Percentiles rank a stretch among this genome's conserved stretches.
These are phyloP conservation scores for Nakaseomyces sp. DNA, from an alignment of 1,139 yeast genomes.

Conservation along the genomic window DNA sequence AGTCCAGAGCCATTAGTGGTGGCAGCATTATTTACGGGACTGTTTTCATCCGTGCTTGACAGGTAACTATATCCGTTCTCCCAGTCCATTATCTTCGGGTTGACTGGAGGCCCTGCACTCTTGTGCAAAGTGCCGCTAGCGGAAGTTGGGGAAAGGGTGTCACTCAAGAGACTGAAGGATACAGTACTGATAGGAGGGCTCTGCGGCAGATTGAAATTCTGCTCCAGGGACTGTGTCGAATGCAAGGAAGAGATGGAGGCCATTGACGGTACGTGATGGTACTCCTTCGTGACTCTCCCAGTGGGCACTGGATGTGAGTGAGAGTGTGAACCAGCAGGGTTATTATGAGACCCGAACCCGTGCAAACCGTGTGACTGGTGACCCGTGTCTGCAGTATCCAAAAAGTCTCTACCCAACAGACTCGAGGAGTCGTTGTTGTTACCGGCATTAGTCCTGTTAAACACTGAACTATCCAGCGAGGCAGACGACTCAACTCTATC, in stretches of 20 bases:
- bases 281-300: constrained; percentile 28
- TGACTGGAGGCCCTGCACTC: not conserved
- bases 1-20: not conserved
- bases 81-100: constrained; percentile 1
- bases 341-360: constrained; percentile 1
- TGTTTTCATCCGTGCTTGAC: constrained; percentile 1
- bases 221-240: constrained; percentile 28
- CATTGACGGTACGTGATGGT: constrained; percentile 24
- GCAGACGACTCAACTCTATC: constrained; percentile 13
- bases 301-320: constrained; percentile 5
- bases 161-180: constrained; percentile 8
- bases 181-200: constrained; percentile 20
- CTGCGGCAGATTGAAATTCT: constrained; percentile 23
- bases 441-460: constrained; percentile 7
- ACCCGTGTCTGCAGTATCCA: constrained; percentile 11
- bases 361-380: not conserved
- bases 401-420: constrained; percentile 11
- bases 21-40: not conserved
- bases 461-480: constrained; percentile 14
- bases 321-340: constrained; percentile 8
- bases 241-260: constrained; percentile 28
- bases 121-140: constrained; percentile 20
- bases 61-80: constrained; percentile 1
- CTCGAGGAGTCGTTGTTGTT: constrained; percentile 1
- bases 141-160: constrained; percentile 5